A percentile compares a stretch with the other conserved stretches of the same genome.
Conservation (phyloP, 495 filamentous ascomycete genomes). For the Neurospora sp. region DNA sequence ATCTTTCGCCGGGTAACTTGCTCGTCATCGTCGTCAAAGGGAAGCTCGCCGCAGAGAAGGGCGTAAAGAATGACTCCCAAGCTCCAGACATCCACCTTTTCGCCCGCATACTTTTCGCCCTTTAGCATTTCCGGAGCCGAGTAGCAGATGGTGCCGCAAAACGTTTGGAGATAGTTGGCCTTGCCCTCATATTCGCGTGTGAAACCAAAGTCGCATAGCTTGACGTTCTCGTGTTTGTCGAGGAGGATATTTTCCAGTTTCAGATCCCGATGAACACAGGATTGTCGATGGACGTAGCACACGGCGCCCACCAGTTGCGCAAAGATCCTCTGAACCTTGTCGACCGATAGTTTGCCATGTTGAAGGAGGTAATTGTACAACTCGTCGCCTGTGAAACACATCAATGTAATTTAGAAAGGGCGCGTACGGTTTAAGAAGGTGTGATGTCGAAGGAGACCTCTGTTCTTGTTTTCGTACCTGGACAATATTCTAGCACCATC, state of each 20-base stretch:
- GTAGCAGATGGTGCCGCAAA: slow-evolving; percentile 96
- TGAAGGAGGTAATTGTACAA: slow-evolving; percentile 89
- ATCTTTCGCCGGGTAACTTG: slow-evolving; percentile 76
- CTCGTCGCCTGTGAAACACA: slow-evolving; percentile 63
- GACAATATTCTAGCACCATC: slow-evolving; percentile 94
- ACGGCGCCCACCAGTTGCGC: slow-evolving; percentile 93
- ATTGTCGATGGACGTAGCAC: slow-evolving; percentile 88
- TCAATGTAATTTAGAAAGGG: slow-evolving; percentile 9
- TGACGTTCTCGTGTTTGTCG: slow-evolving; percentile 95
- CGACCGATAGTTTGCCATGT: slow-evolving; percentile 71
- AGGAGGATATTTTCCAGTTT: slow-evolving; percentile 96
- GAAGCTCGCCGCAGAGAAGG: slow-evolving; percentile 81
- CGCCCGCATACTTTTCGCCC: slow-evolving; percentile 93
- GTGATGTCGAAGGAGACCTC: background rate
- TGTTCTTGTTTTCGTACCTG: slow-evolving; percentile 47
- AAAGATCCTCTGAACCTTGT: slow-evolving; percentile 92
- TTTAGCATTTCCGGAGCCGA: slow-evolving; percentile 97
- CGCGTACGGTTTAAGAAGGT: background rate
- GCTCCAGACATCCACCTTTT: slow-evolving; percentile 98
- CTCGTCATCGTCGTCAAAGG: slow-evolving; percentile 93
- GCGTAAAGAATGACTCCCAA: slow-evolving; percentile 94
- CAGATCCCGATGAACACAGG: slow-evolving; percentile 91
- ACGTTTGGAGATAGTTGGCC: slow-evolving; percentile 90
- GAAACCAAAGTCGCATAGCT: slow-evolving; percentile 98
- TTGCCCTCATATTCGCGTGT: slow-evolving; percentile 95